phyloP scores from a whole-genome alignment of 441 rosid species.

The Biscutella laevigata region DNA sequence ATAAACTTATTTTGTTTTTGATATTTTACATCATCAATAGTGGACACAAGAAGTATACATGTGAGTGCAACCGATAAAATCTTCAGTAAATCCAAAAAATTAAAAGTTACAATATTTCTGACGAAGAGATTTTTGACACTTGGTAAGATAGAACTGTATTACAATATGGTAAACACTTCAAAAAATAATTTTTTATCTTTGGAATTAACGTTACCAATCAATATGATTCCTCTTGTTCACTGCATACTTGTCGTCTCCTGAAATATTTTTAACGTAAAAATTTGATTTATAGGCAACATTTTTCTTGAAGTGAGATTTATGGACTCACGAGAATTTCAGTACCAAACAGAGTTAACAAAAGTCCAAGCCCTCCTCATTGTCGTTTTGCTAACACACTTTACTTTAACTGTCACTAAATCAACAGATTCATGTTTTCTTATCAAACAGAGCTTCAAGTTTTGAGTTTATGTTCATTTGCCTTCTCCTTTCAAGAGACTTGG shows the following conservation, averaged over 20 bases:
- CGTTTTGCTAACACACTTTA: slow-evolving; percentile 14
- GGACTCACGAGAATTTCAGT: slow-evolving; percentile 22
- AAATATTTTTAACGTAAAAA: too few relatives aligned
- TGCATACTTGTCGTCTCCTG: slow-evolving; percentile 10
- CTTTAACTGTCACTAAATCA: slow-evolving; percentile 15
- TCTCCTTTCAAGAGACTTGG: neutral
- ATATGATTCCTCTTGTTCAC: slow-evolving; percentile 8
- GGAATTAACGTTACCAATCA: slow-evolving; percentile 17
- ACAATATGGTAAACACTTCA: neutral
- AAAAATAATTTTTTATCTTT: neutral
- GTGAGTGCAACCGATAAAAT: neutral
- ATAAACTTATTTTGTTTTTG: neutral
- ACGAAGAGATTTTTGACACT: slow-evolving; percentile 13
- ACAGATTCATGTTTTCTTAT: slow-evolving; percentile 1
- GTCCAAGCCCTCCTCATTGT: slow-evolving; percentile 20
- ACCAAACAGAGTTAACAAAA: slow-evolving; percentile 10
- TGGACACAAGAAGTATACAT: slow-evolving; percentile 11
- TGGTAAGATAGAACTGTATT: neutral
- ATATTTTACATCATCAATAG: neutral
- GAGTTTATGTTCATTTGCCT: neutral
- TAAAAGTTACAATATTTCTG: neutral
- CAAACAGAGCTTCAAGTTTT: neutral
- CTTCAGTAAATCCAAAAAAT: neutral
- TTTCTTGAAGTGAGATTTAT: slow-evolving; percentile 19
- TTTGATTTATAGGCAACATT: too few relatives aligned